Base-by-base conservation (phyloP, 148 eudicot species). In the Chenopodium berlandieri region DNA sequence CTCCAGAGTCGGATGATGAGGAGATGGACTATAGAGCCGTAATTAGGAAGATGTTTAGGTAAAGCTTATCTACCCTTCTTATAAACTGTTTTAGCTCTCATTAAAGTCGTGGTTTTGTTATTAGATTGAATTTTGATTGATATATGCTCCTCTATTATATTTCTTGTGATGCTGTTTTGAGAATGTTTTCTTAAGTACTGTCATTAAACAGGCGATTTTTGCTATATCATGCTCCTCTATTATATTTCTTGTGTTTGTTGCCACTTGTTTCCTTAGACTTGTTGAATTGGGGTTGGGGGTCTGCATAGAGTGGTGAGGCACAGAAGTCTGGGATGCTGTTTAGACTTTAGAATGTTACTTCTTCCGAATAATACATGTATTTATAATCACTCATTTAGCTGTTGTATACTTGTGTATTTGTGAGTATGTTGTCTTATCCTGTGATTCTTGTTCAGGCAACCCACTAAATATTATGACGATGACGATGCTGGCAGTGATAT, bases 31-130 rank as follows among this genome's bases (percentile, higher is more conserved):
- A 80, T n/a, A 85, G 85, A 2, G 67, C 88, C 65, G 82, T 73
- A 84, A 90, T 96, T 82, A 86, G 91, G 78, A 70, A 76, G 14
- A 84, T 94, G 89, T 90, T 91, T 66, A 75, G 91, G 98, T 93
- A 90, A 84, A 16, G 62, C 74, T 63, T 76, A 60, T 13, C 44
- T 37, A 37, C 44, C 8, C 69, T 64, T 13, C 17, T 72, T 19
- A 3, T 46, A 11, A 1, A 50, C n/a, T 74, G n/a, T 27, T 27
- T 56, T 44, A 25, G 62, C 37, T 52, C 40, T 73, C 30, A 19
- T 5, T 30, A 30, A 30, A 67, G 32, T 67, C 44, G 7, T 67
- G 31, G 68, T 13, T n/a, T 9, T 65, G 68, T 30, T 65, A 37
- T 50, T 11, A 22, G 32, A 65, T 12, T 50, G 54, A 50, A 66